Evolutionary conservation across 192 early-diverging fungal species (phyloP), one percentile per base, ranked within the genome.

Genomic region (Kappamyces sp.): DNA sequence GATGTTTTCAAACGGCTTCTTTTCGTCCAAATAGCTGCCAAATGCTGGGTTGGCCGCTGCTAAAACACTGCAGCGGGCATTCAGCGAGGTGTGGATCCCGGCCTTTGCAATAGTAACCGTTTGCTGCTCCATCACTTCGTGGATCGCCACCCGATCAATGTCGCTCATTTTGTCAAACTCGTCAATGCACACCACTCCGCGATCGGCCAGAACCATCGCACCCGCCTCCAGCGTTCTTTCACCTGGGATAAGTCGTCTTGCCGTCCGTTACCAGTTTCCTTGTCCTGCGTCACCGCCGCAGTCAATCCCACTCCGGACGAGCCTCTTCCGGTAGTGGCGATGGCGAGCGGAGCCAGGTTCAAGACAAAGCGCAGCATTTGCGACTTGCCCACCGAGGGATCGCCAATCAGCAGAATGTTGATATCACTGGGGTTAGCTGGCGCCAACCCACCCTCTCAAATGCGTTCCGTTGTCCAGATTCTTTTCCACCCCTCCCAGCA

Each of bases 121-220:
- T 77, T 99, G 96, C 72, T 99, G 96, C 78, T 99, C 96, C 96
- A 99, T 99, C 1, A 96, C 96, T 85, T 99, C 96, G 77, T 99
- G 96, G 74, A 99, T 99, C 0, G 96, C 94, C 2, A 96, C 93
- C 57, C 94, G 85, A 65, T 99, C 96, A 14, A 88, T 79, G 60
- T 97, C 94, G 36, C 79, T 88, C 96, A 99, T 99, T 66, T 99
- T 99, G 78, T 99, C 96, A 70, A 99, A 99, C 73, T 99, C 96
- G 78, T 99, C 96, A 57, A 99, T 97, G 70, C 96, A 99, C 8
- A 95, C 91, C 37, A 99, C 84, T 45, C 96, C 96, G 30, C 92
- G 80, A 66, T 99, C 96, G 3, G 91, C 96, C 42, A 99, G 73
- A 11, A 99, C 94, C 96, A 99, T 95, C 7, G 96, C 96, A 55